These are phyloP conservation scores for Suillus lakei DNA, from an alignment of 768 basidiomycete genomes.

Conservation along the genomic window DNA sequence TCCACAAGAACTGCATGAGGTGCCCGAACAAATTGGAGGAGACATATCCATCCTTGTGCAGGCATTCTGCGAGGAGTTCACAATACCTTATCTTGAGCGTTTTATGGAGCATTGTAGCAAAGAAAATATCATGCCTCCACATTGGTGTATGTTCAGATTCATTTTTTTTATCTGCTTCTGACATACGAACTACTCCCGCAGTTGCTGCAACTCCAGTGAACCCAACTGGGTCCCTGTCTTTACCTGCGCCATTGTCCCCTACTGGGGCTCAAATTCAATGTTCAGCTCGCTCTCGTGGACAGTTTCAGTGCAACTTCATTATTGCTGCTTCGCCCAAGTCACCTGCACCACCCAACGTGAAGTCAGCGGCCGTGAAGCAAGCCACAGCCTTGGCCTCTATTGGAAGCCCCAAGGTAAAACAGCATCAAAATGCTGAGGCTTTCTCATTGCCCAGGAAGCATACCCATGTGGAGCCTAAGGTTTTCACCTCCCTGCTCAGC, in stretches of 20 bases:
- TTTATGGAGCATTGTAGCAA: not conserved
- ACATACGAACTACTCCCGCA: not conserved
- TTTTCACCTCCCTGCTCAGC: conserved; percentile 8
- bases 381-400: not conserved
- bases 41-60: no score
- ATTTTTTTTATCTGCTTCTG: conserved; percentile 1
- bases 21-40: no score
- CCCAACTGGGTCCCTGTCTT: not conserved
- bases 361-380: not conserved
- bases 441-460: not conserved
- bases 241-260: not conserved
- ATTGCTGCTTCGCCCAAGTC: not conserved
- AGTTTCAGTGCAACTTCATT: not conserved
- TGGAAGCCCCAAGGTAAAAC: not conserved
- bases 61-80: not conserved
- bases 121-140: not conserved
- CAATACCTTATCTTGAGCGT: not conserved
- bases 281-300: not conserved
- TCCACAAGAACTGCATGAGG: no score
- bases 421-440: not conserved
- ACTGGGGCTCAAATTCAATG: not conserved
- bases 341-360: not conserved
- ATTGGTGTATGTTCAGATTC: not conserved
- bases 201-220: not conserved
- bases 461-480: not conserved